Conservation (phyloP, 371 early-diverging fungal genomes). For the Mucor ambiguus region DNA sequence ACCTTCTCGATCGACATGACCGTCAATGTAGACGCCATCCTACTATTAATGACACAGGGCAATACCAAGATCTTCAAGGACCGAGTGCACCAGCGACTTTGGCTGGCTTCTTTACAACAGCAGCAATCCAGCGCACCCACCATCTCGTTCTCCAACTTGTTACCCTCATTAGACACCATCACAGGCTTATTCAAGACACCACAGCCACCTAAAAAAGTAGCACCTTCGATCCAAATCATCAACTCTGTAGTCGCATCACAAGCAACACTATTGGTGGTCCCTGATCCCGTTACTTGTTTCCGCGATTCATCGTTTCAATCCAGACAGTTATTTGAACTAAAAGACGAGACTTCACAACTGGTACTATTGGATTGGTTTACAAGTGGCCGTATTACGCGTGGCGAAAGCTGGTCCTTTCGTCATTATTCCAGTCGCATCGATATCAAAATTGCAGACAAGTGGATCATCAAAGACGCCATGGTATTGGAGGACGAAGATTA, state of each 20-base stretch:
- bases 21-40: constrained; percentile 47
- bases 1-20: constrained; percentile 51
- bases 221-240: constrained; percentile 51
- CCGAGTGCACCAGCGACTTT: constrained; percentile 27
- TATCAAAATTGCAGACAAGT: constrained; percentile 40
- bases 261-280: constrained; percentile 61
- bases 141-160: constrained; percentile 11
- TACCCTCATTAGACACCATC: constrained; percentile 7
- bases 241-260: constrained; percentile 31
- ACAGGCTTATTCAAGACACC: not conserved
- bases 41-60: constrained; percentile 77
- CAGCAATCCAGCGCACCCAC: constrained; percentile 13
- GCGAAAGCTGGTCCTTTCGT: constrained; percentile 75
- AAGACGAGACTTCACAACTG: constrained; percentile 49
- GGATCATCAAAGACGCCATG: constrained; percentile 65
- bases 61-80: constrained; percentile 76
- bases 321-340: constrained; percentile 55
- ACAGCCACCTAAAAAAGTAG: constrained; percentile 1
- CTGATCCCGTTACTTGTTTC: constrained; percentile 82
- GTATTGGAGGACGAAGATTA: constrained; percentile 53
- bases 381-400: constrained; percentile 70
- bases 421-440: constrained; percentile 67
- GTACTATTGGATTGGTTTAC: constrained; percentile 84
- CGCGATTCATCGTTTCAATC: constrained; percentile 64
- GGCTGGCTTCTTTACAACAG: constrained; percentile 23